phyloP scores from a whole-genome alignment of 2,329 filamentous ascomycete genomes.

The Colletotrichum somersetense region DNA sequence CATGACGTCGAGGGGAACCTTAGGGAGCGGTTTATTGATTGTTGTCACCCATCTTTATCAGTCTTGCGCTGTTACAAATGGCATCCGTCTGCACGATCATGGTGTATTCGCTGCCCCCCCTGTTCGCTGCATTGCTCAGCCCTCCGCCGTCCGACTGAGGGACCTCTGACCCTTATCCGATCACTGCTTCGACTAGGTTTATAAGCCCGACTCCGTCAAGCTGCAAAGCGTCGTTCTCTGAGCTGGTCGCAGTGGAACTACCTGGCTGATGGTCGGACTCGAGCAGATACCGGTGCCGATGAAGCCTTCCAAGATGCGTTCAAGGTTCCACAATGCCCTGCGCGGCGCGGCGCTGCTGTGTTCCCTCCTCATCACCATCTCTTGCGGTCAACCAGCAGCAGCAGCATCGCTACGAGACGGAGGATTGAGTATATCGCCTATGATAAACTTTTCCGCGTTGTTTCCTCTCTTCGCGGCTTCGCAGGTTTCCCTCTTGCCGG shows the following conservation, averaged over 20 bases:
- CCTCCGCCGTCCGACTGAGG: too few species aligned
- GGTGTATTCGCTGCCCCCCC: slow-evolving; percentile 9
- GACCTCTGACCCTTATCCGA: not conserved
- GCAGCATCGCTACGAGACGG: slow-evolving; percentile 11
- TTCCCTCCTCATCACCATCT: slow-evolving; percentile 24
- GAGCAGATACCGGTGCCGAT: not conserved
- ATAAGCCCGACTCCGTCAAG: not conserved
- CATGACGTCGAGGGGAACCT: not conserved
- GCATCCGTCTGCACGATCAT: slow-evolving; percentile 29
- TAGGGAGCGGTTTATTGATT: slow-evolving; percentile 11
- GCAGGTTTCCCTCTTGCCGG: slow-evolving; percentile 23
- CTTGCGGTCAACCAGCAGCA: slow-evolving; percentile 18
- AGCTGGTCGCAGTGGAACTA: slow-evolving; percentile 21
- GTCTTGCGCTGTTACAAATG: slow-evolving; percentile 5
- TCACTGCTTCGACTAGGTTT: slow-evolving; percentile 1
- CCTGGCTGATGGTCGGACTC: too few species aligned
- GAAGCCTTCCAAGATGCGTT: slow-evolving; percentile 13
- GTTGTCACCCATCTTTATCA: slow-evolving; percentile 19
- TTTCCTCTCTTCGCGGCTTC: slow-evolving; percentile 31
- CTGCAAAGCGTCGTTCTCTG: slow-evolving; percentile 13
- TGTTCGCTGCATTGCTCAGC: too few species aligned
- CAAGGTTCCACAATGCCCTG: slow-evolving; percentile 16
- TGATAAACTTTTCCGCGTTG: slow-evolving; percentile 32
- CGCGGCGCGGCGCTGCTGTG: not conserved
- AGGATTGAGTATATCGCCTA: slow-evolving; percentile 8